Evolutionary conservation across 371 early-diverging fungal genomes (phyloP).

Genomic region (Actinomortierella wolfii): DNA sequence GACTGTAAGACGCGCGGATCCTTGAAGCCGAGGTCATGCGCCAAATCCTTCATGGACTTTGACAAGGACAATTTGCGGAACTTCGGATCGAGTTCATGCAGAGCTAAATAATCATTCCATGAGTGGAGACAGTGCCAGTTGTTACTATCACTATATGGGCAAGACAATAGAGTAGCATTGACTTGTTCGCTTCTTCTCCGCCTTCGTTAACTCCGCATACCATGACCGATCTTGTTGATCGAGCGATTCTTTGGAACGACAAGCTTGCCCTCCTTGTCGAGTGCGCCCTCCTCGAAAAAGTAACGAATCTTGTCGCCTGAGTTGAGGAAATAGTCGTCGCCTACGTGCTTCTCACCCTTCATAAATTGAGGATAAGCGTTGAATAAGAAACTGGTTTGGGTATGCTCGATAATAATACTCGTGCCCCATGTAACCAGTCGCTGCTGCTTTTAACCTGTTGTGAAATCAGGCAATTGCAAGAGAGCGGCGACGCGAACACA

Average conservation of each 20-base stretch:
- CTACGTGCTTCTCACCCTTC: constrained; percentile 67
- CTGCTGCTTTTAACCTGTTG: no score
- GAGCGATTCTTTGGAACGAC: constrained; percentile 63
- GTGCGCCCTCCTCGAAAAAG: constrained; percentile 89
- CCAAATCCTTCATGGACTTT: constrained; percentile 57
- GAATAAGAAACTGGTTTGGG: no score
- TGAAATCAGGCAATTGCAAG: no score
- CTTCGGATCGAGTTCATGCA: constrained; percentile 79
- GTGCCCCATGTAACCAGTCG: no score
- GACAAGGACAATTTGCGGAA: constrained; percentile 71
- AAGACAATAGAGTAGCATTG: no score
- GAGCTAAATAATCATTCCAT: constrained; percentile 41
- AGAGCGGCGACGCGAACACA: background rate
- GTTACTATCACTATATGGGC: background rate
- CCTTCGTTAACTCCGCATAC: constrained; percentile 39
- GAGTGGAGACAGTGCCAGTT: background rate
- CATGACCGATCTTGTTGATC: constrained; percentile 95
- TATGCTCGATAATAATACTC: no score
- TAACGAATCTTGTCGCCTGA: constrained; percentile 86
- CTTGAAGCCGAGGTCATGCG: constrained; percentile 64
- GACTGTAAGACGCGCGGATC: constrained; percentile 85
- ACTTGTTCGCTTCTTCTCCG: no score
- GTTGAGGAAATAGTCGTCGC: constrained; percentile 87
- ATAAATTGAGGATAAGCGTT: no score
- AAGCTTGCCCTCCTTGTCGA: constrained; percentile 68